Conservation (phyloP, 2,329 filamentous ascomycete genomes). For the Penicillium fuscoglaucum region DNA sequence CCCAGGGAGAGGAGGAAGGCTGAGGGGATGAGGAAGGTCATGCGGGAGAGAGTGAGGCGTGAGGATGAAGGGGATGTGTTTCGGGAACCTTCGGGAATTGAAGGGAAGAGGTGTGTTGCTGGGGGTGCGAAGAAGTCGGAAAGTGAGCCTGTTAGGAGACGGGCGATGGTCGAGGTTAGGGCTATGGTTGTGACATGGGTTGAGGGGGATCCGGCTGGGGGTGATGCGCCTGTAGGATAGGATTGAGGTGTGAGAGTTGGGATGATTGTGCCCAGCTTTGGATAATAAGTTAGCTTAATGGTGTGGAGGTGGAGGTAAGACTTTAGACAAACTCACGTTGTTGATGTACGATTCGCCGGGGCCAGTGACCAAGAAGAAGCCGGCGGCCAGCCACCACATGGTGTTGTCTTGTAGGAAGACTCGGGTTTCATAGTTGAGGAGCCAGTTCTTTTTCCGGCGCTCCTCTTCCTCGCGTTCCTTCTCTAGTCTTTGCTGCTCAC, state of each 20-base stretch:
- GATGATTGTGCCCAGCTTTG: slow-evolving; percentile 77
- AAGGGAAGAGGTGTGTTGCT: slow-evolving; percentile 60
- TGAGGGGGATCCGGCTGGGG: slow-evolving; percentile 62
- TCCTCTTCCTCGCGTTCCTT: slow-evolving; percentile 55
- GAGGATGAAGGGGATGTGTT: slow-evolving; percentile 34
- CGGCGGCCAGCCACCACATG: slow-evolving; percentile 92
- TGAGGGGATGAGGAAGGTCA: slow-evolving; percentile 75
- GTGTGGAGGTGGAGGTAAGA: background rate
- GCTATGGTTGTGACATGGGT: slow-evolving; percentile 94
- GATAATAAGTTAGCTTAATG: background rate
- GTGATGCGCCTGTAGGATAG: slow-evolving; percentile 49
- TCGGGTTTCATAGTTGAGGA: slow-evolving; percentile 87
- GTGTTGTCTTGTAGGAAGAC: slow-evolving; percentile 82
- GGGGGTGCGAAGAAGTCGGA: slow-evolving; percentile 81
- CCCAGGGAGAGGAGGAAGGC: slow-evolving; percentile 72
- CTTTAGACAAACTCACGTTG: slow-evolving; percentile 55
- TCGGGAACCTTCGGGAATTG: slow-evolving; percentile 46
- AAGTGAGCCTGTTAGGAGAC: slow-evolving; percentile 83
- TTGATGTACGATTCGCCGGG: slow-evolving; percentile 98
- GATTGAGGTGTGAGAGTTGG: slow-evolving; percentile 73
- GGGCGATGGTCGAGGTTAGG: slow-evolving; percentile 83
- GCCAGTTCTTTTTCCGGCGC: slow-evolving; percentile 77
- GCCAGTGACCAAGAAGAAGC: slow-evolving; percentile 90
- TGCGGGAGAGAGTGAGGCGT: slow-evolving; percentile 67
- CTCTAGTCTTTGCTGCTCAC: slow-evolving; percentile 39